Evolutionary conservation across 306 rosid species (phyloP).

Genomic region (Mimosa pudica): DNA sequence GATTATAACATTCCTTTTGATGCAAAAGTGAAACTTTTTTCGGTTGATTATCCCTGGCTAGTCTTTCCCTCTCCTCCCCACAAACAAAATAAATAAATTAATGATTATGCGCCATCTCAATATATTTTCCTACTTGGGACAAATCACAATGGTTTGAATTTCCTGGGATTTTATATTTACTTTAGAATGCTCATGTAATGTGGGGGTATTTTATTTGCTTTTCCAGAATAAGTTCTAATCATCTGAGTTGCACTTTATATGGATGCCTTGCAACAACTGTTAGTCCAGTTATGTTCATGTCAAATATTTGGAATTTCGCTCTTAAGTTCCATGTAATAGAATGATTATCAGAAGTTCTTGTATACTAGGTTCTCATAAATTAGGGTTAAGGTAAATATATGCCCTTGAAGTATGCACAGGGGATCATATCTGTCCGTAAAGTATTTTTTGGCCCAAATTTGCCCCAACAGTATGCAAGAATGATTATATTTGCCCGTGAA

Average conservation of each 20-base stretch:
- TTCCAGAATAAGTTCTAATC: neutral
- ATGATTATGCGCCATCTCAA: neutral
- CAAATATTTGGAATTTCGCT: neutral
- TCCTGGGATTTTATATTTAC: neutral
- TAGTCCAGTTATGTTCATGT: neutral
- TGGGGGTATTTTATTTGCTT: neutral
- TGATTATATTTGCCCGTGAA: too few relatives aligned
- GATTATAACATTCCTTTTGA: neutral
- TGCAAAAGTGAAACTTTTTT: constrained; percentile 11
- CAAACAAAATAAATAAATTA: neutral
- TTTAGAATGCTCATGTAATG: neutral
- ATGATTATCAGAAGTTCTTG: constrained; percentile 1
- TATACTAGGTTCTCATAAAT: neutral
- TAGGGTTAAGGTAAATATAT: too few relatives aligned
- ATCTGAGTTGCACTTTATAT: neutral
- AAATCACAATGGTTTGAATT: neutral
- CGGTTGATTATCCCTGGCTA: constrained; percentile 9
- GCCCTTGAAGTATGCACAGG: too few relatives aligned
- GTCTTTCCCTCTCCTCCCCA: neutral
- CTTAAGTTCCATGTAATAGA: neutral
- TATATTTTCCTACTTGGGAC: neutral
- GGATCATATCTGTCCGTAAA: too few relatives aligned
- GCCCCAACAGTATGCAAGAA: too few relatives aligned
- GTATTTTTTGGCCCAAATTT: too few relatives aligned
- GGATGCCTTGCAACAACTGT: neutral